Conservation (phyloP, 345 rosid genomes). For the Luvunga scandens region DNA sequence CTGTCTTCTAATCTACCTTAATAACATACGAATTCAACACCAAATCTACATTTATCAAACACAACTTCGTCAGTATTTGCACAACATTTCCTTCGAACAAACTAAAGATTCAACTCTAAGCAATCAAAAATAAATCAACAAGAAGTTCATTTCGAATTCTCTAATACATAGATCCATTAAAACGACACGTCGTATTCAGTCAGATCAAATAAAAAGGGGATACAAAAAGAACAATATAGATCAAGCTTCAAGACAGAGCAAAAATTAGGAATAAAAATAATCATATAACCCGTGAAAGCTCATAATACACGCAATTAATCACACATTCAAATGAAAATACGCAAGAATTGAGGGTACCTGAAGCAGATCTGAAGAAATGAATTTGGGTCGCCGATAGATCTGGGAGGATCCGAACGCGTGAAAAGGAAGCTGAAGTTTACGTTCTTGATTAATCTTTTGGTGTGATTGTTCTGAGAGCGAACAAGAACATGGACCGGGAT, state of each 20-base stretch:
- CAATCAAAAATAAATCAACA: neutral
- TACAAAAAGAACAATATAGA: neutral
- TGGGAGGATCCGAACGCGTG: neutral
- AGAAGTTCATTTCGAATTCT: neutral
- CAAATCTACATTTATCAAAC: constrained; percentile 21
- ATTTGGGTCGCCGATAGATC: neutral
- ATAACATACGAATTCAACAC: constrained; percentile 11
- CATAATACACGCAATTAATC: neutral
- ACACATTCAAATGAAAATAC: neutral
- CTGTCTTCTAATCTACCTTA: constrained; percentile 16
- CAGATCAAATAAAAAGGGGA: neutral
- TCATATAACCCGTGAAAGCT: neutral
- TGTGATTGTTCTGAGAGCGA: neutral
- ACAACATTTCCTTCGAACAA: neutral
- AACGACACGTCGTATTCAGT: neutral
- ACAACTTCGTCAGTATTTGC: neutral
- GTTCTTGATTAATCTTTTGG: neutral
- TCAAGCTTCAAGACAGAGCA: neutral
- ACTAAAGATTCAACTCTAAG: neutral
- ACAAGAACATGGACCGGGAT: neutral
- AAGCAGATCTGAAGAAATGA: neutral
- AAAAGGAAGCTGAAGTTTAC: neutral
- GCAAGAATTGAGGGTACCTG: neutral
- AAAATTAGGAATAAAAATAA: neutral
- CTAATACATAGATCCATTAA: neutral